Percentiles rank a stretch among this genome's conserved stretches.
Conservation (phyloP, 2,329 filamentous ascomycete species). For the Ascomycota sp. region DNA sequence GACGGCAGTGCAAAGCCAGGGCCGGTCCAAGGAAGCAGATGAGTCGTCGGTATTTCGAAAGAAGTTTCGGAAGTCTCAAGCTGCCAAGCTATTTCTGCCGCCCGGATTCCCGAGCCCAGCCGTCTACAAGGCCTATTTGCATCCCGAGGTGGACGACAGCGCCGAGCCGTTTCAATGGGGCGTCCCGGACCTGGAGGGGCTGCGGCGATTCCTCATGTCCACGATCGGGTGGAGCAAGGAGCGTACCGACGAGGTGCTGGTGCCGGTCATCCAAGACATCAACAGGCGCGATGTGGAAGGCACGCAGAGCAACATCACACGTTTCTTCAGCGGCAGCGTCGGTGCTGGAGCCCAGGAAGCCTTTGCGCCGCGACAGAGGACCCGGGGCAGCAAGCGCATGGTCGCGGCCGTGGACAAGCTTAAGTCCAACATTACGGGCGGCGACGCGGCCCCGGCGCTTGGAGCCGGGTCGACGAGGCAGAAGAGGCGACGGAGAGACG, state of each 20-base stretch:
- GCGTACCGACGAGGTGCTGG: slow-evolving; percentile 82
- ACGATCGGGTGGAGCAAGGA: slow-evolving; percentile 89
- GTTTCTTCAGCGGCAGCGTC: slow-evolving; percentile 61
- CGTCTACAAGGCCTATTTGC: slow-evolving; percentile 66
- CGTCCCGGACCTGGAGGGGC: slow-evolving; percentile 72
- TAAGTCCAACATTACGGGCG: slow-evolving; percentile 17
- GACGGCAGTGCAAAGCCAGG: slow-evolving; percentile 49
- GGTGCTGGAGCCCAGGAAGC: slow-evolving; percentile 45
- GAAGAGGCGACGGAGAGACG: slow-evolving; percentile 6
- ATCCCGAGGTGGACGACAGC: slow-evolving; percentile 67
- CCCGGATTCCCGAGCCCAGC: slow-evolving; percentile 56
- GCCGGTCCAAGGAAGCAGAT: slow-evolving; percentile 44
- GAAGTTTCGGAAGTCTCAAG: slow-evolving; percentile 67
- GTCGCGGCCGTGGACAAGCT: slow-evolving; percentile 51
- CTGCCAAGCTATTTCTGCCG: slow-evolving; percentile 70
- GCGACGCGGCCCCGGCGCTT: neutral
- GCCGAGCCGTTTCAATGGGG: slow-evolving; percentile 82
- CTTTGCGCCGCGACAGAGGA: slow-evolving; percentile 49
- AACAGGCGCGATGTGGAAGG: slow-evolving; percentile 74
- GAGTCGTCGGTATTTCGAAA: slow-evolving; percentile 46
- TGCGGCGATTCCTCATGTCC: slow-evolving; percentile 68
- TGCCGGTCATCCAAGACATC: slow-evolving; percentile 91
- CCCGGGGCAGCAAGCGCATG: slow-evolving; percentile 51
- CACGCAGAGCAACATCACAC: slow-evolving; percentile 91
- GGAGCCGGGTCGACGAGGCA: slow-evolving; percentile 5